Percentiles rank a stretch among this genome's conserved stretches.
Conservation (phyloP, 768 basidiomycete species). For the Favolaschia claudopus region DNA sequence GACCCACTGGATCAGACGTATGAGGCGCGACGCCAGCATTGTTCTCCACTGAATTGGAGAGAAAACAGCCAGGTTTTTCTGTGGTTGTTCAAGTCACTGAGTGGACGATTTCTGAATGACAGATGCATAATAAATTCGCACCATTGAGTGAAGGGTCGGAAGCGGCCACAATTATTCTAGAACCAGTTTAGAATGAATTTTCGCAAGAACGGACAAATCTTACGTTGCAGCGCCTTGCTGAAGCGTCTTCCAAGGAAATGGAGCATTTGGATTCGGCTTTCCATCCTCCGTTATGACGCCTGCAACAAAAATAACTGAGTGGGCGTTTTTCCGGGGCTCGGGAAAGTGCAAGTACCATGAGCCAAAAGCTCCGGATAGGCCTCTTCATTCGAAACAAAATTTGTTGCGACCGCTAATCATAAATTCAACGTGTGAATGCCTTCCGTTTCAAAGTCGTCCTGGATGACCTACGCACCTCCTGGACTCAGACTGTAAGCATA, state of each 20-base stretch:
- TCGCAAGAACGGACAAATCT: not conserved
- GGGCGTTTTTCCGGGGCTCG: not conserved
- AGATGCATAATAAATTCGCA: not conserved
- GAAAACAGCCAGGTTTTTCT: constrained; percentile 19
- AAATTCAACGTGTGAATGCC: not conserved
- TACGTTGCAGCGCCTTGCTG: constrained; percentile 21
- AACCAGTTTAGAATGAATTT: not conserved
- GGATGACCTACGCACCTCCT: constrained; percentile 13
- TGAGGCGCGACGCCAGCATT: constrained; percentile 11
- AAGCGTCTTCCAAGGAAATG: constrained; percentile 22
- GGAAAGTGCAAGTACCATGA: not conserved
- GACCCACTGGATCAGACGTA: constrained; percentile 12
- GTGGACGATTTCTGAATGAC: not conserved
- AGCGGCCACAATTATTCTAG: constrained; percentile 11
- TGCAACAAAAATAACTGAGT: not conserved
- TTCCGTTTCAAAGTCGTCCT: not conserved
- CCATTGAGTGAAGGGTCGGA: constrained; percentile 23
- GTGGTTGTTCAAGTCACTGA: not conserved
- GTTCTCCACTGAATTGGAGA: constrained; percentile 2
- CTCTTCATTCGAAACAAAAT: constrained; percentile 5
- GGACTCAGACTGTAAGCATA: constrained; percentile 17
- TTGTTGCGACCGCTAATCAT: constrained; percentile 14
- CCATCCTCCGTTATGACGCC: not conserved
- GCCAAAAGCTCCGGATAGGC: not conserved
- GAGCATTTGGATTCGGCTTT: not conserved